Evolutionary conservation across 441 rosid genomes (phyloP).

Genomic region (Brassica balearica): DNA sequence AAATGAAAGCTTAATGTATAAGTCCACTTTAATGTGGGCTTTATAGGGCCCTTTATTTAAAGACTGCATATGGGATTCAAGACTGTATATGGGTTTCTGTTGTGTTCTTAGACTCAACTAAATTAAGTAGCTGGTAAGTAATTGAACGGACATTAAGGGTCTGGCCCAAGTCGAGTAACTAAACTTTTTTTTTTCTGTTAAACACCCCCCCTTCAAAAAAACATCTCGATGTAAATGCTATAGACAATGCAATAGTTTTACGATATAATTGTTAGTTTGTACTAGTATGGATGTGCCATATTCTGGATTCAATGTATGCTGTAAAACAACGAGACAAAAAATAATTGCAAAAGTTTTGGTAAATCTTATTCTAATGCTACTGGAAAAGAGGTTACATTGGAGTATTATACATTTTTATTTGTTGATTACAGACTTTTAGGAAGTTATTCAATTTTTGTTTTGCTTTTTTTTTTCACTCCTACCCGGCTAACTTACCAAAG

Average conservation of each 20-base stretch:
- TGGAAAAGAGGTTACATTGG: background rate
- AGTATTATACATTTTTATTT: conserved; percentile 15
- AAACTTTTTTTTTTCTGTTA: background rate
- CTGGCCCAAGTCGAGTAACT: background rate
- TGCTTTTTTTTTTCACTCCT: background rate
- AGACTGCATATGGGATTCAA: background rate
- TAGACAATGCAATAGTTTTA: background rate
- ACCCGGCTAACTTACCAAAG: conserved; percentile 5
- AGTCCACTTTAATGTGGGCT: background rate
- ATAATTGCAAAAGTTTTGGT: background rate
- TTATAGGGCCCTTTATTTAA: background rate
- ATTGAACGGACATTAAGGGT: background rate
- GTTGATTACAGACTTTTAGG: background rate
- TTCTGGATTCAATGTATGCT: background rate
- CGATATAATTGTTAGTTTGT: background rate
- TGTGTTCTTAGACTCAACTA: conserved; percentile 8
- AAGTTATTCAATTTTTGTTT: background rate
- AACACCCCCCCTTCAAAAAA: no score
- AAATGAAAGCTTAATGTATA: background rate
- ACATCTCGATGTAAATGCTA: background rate
- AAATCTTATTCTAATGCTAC: conserved; percentile 2
- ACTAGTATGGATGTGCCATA: background rate
- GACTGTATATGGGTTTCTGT: background rate
- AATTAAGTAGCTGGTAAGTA: background rate
- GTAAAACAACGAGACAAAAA: background rate